A percentile compares a stretch with the other conserved stretches of the same genome.
These are phyloP conservation scores for Bonia amplexicaulis DNA, from an alignment of 176 grass and related monocot species.

Conservation along the genomic window DNA sequence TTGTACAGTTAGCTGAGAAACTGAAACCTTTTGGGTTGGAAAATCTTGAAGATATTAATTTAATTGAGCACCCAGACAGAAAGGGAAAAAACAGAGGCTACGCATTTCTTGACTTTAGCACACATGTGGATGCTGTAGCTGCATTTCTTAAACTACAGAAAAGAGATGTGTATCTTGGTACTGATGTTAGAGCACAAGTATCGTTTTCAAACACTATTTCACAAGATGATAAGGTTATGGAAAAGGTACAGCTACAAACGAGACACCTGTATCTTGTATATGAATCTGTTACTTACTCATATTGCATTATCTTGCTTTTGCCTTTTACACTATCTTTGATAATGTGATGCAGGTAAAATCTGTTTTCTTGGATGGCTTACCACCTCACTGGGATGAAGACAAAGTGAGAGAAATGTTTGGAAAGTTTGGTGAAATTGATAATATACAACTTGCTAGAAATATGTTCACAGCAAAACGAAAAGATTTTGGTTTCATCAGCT, in stretches of 20 bases:
- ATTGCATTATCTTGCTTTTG: neutral
- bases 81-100: constrained; percentile 76
- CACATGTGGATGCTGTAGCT: constrained; percentile 55
- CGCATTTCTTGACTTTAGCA: constrained; percentile 75
- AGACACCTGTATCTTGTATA: neutral
- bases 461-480: constrained; percentile 54
- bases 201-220: constrained; percentile 72
- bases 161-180: constrained; percentile 60
- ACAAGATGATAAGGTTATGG: constrained; percentile 58
- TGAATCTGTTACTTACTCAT: neutral
- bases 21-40: constrained; percentile 57
- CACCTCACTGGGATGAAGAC: constrained; percentile 61
- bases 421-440: constrained; percentile 70
- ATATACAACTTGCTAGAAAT: constrained; percentile 60
- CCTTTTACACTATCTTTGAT: constrained; percentile 11
- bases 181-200: constrained; percentile 61
- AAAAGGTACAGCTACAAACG: constrained; percentile 40
- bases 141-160: constrained; percentile 66
- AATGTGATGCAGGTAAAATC: constrained; percentile 49
- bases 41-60: constrained; percentile 70
- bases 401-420: constrained; percentile 46
- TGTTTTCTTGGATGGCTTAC: constrained; percentile 66
- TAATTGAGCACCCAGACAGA: constrained; percentile 67
- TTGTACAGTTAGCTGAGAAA: constrained; percentile 58
- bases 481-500: constrained; percentile 67